Base-by-base conservation (phyloP, 805 yeast species). In the Nakazawaea holstii region DNA sequence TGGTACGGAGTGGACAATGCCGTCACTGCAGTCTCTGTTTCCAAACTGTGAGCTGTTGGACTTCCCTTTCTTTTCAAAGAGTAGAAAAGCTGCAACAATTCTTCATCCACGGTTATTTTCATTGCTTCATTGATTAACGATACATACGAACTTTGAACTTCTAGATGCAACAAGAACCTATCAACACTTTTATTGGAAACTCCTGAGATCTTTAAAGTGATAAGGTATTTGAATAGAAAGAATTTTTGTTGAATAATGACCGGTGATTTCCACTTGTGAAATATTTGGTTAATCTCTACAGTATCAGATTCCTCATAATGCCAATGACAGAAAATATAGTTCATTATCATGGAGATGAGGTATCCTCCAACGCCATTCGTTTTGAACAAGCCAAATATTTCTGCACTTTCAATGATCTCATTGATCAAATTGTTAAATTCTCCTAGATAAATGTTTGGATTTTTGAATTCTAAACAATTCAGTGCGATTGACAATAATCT, bases 311-410 rank as follows among this genome's bases (percentile, higher is more conserved):
- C 39, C 6, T 51, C 46, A 48, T 59, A 71, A 20, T 57, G 56
- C 77, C 77, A 76, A 49, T 74, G 76, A 8, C 67, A 59, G 59
- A 73, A 70, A 46, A 76, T 71, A 51, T 73, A 76, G 41, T 64
- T 66, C 14, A 76, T 54, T 2, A 75, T 50, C 56, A 70, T 56
- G 30, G 76, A 80, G 10, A 73, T 40, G 17, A 75, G 41, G 1
- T 66, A 53, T 39, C 63, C 57, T 13, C 67, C 59, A 5, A 61
- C 15, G 8, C 55, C 55, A 5, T 52, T 38, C 0, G 52, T 54
- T 8, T 59, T 57, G 31, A 68, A 49, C 2, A 69, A 36, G 6
- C 67, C 63, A 42, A 65, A 58, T 0, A 73, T 33, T 0, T 58
- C 48, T 0, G 73, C 73, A 1, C 66, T 59, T 32, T 72, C 76